phyloP scores from a whole-genome alignment of 2,329 filamentous ascomycete species.

The Leptodontidium sp. region DNA sequence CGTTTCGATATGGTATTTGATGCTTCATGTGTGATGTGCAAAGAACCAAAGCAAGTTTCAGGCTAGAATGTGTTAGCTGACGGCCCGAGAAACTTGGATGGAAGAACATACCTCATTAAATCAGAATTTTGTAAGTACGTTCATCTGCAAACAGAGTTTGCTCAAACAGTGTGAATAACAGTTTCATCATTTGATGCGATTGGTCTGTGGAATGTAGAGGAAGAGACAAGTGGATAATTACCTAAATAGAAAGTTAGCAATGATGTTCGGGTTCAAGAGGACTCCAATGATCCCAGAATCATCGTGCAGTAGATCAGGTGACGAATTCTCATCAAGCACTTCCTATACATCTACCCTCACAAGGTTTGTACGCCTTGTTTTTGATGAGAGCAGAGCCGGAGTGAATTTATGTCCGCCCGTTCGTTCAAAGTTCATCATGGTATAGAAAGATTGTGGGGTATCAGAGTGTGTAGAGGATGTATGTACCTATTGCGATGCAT shows the following conservation, averaged over 20 bases:
- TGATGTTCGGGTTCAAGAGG: conserved; percentile 1
- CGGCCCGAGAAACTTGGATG: background rate
- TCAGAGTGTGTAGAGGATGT: conserved; percentile 21
- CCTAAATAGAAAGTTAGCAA: conserved; percentile 27
- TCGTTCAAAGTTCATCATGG: conserved; percentile 56
- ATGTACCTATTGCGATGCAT: conserved; percentile 45
- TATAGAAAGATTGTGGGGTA: conserved; percentile 32
- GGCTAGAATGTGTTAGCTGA: conserved; percentile 40
- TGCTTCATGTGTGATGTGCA: conserved; percentile 26
- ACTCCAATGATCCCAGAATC: conserved; percentile 30
- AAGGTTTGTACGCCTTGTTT: conserved; percentile 53
- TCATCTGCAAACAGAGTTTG: conserved; percentile 47
- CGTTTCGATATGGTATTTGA: conserved; percentile 12
- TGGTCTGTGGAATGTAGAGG: conserved; percentile 26
- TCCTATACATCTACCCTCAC: conserved; percentile 47
- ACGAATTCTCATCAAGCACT: conserved; percentile 55
- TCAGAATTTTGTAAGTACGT: conserved; percentile 53
- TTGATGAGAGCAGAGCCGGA: conserved; percentile 47
- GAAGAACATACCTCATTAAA: conserved; percentile 53
- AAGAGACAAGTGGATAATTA: conserved; percentile 11
- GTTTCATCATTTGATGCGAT: conserved; percentile 50
- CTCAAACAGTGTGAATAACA: conserved; percentile 55
- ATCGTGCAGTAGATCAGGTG: conserved; percentile 50
- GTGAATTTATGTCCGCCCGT: conserved; percentile 54
- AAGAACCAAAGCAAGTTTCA: conserved; percentile 46